Percentiles rank a stretch among this genome's conserved stretches.
phyloP scores from a whole-genome alignment of 805 yeast genomes.

The Kluyveromyces nonfermentans region DNA sequence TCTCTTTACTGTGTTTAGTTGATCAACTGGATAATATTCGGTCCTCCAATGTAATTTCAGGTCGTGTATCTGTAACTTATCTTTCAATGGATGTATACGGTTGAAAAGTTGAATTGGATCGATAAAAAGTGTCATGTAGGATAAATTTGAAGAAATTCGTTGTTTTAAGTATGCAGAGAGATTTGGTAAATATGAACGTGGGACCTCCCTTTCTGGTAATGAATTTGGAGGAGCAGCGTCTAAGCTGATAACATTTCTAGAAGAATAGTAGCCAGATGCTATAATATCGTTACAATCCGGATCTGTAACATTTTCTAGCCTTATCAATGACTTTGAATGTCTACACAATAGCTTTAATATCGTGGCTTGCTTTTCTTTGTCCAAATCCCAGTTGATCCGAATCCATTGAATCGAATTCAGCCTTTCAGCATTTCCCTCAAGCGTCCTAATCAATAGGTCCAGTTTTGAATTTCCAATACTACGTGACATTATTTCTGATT shows the following conservation, averaged over 20 bases:
- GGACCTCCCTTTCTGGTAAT: conserved; percentile 25
- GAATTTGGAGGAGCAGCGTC: conserved; percentile 33
- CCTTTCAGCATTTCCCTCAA: conserved; percentile 17
- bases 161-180: conserved; percentile 18
- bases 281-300: conserved; percentile 31
- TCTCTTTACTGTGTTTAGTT: conserved; percentile 17
- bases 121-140: conserved; percentile 31
- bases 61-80: conserved; percentile 29
- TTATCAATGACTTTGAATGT: conserved; percentile 23
- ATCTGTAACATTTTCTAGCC: conserved; percentile 35
- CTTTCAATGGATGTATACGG: conserved; percentile 24
- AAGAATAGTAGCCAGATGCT: conserved; percentile 20
- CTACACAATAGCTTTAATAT: conserved; percentile 25
- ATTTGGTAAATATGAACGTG: conserved; percentile 25
- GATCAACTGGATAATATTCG: conserved; percentile 29
- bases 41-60: conserved; percentile 35
- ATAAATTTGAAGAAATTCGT: conserved; percentile 24
- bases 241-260: conserved; percentile 22
- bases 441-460: conserved; percentile 18
- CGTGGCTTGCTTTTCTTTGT: conserved; percentile 22
- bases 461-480: conserved; percentile 26
- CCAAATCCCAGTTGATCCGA: conserved; percentile 36
- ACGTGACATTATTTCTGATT: conserved; percentile 21
- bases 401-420: conserved; percentile 29
- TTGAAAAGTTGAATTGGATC: conserved; percentile 33